Percentiles rank a stretch among this genome's conserved stretches.
phyloP scores from a whole-genome alignment of 495 filamentous ascomycete species.

The Glonium stellatum region DNA sequence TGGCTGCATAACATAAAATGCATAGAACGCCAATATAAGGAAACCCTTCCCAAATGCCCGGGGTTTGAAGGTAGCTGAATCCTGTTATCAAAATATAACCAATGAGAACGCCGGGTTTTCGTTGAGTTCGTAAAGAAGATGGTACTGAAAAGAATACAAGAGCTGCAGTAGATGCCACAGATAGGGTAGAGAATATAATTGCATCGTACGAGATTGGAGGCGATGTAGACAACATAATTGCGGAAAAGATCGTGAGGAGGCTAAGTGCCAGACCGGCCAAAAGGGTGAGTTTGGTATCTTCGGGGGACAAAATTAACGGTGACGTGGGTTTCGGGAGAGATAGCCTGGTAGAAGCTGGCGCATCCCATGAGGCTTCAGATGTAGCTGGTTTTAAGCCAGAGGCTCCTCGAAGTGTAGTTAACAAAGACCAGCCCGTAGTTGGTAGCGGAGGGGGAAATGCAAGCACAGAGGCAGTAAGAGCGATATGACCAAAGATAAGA shows the following conservation, averaged over 20 bases:
- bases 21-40: conserved; percentile 7
- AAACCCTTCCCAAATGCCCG: conserved; percentile 6
- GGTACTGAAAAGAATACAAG: conserved; percentile 29
- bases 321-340: conserved; percentile 22
- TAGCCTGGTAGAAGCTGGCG: conserved; percentile 2
- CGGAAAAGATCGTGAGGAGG: conserved; percentile 25
- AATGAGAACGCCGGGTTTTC: conserved; percentile 19
- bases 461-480: conserved; percentile 13
- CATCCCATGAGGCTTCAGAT: conserved; percentile 2
- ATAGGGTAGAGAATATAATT: conserved; percentile 26
- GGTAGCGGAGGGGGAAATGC: conserved; percentile 27
- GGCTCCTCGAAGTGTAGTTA: conserved; percentile 6
- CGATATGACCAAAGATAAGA: conserved; percentile 15
- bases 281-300: conserved; percentile 32
- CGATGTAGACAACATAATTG: conserved; percentile 17
- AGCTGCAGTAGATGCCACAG: conserved; percentile 28
- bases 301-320: conserved; percentile 17
- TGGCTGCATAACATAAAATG: conserved; percentile 25
- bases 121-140: conserved; percentile 23
- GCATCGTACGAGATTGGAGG: conserved; percentile 19
- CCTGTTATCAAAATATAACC: conserved; percentile 11
- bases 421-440: conserved; percentile 18
- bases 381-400: neutral
- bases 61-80: neutral
- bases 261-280: conserved; percentile 27